Base-by-base conservation (phyloP, 306 rosid species). In the Prunus armeniaca region DNA sequence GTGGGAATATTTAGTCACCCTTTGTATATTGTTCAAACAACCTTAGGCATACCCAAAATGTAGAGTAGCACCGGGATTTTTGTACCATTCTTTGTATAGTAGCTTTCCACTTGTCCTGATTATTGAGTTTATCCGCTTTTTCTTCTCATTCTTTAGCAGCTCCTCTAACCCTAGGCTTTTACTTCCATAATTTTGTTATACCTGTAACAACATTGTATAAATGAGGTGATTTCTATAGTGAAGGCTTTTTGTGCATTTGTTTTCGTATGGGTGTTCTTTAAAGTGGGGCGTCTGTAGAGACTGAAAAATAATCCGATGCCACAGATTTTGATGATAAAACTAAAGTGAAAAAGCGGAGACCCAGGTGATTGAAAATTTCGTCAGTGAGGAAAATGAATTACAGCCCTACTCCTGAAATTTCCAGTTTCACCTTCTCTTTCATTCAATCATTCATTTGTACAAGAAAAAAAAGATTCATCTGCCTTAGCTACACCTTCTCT, bases 81-180 rank as follows among this genome's bases (percentile, higher is more conserved):
- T 77, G 85, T 71, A 63, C 81, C 88, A 91, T 90, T 89, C 87
- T 92, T 88, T 90, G 88, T 90, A 87, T 65, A 85, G 84, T 74
- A 78, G 80, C 69, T 71, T 82, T 73, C 64, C 63, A 34, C 8
- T 72, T 81, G 79, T 51, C 71, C 57, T 34, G 49, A 50, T 76
- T 71, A 79, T 69, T 68, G 83, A 73, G 84, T 84, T 68, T 69
- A 47, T 54, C 47, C 2, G 79, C 47, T 74, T 73, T 70, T 65
- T 54, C 49, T 57, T 63, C 82, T 55, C 82, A 77, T 87, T 90
- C 88, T 83, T 89, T 86, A 76, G 72, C 71, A 85, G 34, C 15
- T 49, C 88, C 71, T 66, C 79, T 85, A 83, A 69, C 81, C 67
- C 50, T 77, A 84, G 69, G 69, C 38, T 69, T 30, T 79, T 55